Evolutionary conservation across 257 asterid genomes (phyloP).

Genomic region (Orobanche coerulescens): DNA sequence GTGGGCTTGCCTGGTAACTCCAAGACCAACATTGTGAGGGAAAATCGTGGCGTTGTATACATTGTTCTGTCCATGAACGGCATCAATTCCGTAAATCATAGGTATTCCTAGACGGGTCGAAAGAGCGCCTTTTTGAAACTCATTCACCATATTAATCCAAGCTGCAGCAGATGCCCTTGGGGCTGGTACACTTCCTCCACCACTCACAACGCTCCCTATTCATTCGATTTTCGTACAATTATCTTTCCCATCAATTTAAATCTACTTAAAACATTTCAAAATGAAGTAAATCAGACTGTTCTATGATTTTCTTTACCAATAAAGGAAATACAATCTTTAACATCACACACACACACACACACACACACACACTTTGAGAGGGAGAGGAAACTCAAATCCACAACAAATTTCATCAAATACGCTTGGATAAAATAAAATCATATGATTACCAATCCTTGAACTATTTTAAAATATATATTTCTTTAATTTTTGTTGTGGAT

Average conservation of each 20-base stretch:
- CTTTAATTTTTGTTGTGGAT: too few relatives aligned
- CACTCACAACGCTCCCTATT: conserved; percentile 49
- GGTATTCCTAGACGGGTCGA: conserved; percentile 50
- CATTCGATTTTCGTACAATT: neutral
- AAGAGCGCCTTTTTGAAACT: conserved; percentile 36
- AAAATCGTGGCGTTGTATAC: conserved; percentile 48
- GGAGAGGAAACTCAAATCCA: too few relatives aligned
- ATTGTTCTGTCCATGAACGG: conserved; percentile 49
- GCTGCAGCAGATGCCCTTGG: conserved; percentile 35
- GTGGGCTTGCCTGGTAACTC: conserved; percentile 46
- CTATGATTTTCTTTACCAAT: neutral
- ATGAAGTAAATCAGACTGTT: neutral
- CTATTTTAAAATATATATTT: too few relatives aligned
- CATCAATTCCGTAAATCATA: conserved; percentile 50
- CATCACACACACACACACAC: too few relatives aligned
- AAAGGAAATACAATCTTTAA: neutral
- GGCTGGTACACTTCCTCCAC: conserved; percentile 45
- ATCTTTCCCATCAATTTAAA: neutral
- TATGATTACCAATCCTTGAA: too few relatives aligned
- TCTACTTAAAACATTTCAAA: neutral
- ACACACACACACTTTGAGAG: too few relatives aligned
- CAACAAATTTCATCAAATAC: too few relatives aligned
- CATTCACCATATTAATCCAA: conserved; percentile 49
- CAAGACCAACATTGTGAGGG: conserved; percentile 62
- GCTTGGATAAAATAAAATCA: too few relatives aligned